Percentiles rank a stretch among this genome's conserved stretches.
phyloP scores from a whole-genome alignment of 1,284 basidiomycete species.

The Sporisorium graminicola region DNA sequence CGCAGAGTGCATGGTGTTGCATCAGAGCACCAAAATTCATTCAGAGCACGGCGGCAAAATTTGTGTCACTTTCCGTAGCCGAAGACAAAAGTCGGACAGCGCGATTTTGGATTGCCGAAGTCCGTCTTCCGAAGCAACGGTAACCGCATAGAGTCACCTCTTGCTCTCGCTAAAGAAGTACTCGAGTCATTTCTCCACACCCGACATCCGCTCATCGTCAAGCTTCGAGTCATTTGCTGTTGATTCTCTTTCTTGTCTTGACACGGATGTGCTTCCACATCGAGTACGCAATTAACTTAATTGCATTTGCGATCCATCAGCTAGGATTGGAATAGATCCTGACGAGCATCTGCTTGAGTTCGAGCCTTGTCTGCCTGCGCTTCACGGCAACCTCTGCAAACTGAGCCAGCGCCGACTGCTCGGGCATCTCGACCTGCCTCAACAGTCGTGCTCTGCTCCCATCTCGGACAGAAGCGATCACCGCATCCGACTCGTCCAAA shows the following conservation, averaged over 20 bases:
- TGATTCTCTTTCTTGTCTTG: no score
- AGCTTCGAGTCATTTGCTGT: neutral
- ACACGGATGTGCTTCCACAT: no score
- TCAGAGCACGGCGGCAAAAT: neutral
- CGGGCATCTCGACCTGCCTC: slow-evolving; percentile 46
- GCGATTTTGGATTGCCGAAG: neutral
- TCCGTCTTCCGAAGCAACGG: neutral
- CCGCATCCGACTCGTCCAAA: slow-evolving; percentile 22
- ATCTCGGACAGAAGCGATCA: slow-evolving; percentile 4
- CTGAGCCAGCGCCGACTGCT: slow-evolving; percentile 34
- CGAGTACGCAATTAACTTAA: no score
- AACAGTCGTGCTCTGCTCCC: slow-evolving; percentile 13
- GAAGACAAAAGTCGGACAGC: neutral
- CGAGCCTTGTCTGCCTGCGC: slow-evolving; percentile 37
- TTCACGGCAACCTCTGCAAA: slow-evolving; percentile 47
- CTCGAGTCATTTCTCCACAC: neutral
- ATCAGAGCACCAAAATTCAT: no score
- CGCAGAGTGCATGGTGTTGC: neutral
- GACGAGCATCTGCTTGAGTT: slow-evolving; percentile 48
- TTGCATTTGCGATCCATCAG: no score
- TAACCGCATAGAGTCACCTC: neutral
- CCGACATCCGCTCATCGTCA: neutral
- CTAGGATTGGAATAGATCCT: slow-evolving; percentile 46
- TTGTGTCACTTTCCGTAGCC: neutral
- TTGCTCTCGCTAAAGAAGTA: neutral